Conservation (phyloP, 2,329 filamentous ascomycete species). For the Kalaharituber pfeilii region DNA sequence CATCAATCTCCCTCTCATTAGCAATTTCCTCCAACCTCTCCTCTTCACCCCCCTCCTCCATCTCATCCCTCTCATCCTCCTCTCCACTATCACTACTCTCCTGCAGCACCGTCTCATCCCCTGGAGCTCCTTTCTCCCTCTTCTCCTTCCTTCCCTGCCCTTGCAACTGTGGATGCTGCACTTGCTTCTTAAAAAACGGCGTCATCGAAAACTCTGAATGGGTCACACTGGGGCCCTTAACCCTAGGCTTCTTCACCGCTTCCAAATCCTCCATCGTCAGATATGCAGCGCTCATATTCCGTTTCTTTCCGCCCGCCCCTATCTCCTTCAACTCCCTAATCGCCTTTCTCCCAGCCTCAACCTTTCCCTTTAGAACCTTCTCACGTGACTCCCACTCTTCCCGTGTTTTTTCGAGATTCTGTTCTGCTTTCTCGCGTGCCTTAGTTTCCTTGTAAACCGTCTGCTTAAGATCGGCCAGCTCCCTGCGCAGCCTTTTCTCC, state of each 20-base stretch:
- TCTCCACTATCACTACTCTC: neutral
- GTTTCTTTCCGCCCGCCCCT: conserved; percentile 12
- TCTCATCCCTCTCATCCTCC: neutral
- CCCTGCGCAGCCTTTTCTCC: neutral
- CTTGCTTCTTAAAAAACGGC: conserved; percentile 13
- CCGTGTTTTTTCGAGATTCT: conserved; percentile 3
- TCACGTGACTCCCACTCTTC: conserved; percentile 15
- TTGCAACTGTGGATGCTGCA: neutral
- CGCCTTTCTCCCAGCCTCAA: conserved; percentile 17
- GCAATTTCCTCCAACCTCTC: neutral
- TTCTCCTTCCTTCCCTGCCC: no score
- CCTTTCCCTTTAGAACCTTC: conserved; percentile 14
- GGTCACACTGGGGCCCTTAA: conserved; percentile 19
- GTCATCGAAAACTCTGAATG: conserved; percentile 15
- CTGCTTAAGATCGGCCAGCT: conserved; percentile 8
- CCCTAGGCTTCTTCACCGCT: conserved; percentile 21
- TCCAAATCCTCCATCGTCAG: conserved; percentile 18
- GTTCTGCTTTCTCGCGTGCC: conserved; percentile 13
- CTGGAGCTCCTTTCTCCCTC: neutral
- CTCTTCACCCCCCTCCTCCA: neutral
- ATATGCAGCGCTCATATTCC: conserved; percentile 12
- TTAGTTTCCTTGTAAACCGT: conserved; percentile 11
- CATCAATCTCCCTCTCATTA: neutral
- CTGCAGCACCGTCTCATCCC: neutral
- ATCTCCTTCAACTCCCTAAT: conserved; percentile 11